Evolutionary conservation across 2,329 filamentous ascomycete species (phyloP), one percentile per base, ranked within the genome.

Genomic region (Cordyceps sp.): DNA sequence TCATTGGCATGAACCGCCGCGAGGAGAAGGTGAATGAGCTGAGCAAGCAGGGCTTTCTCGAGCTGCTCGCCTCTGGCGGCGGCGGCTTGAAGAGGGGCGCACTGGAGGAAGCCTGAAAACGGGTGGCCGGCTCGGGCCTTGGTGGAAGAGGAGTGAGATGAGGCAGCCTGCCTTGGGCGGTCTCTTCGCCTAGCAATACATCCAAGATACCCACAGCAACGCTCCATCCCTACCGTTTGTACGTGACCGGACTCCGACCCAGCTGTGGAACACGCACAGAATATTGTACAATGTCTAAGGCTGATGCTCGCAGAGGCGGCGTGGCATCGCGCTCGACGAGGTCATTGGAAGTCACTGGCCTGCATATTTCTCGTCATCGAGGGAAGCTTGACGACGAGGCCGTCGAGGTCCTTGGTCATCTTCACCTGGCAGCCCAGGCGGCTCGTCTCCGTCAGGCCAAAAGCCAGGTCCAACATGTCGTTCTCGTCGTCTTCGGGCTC

Each of bases 311-410:
- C n/a, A n/a, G n/a, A n/a, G n/a, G n/a, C n/a, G n/a, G n/a, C n/a
- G n/a, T n/a, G n/a, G n/a, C n/a, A n/a, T n/a, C n/a, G n/a, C n/a
- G n/a, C n/a, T 22, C 5, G 2, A 5, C 14, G 10, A 15, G 20
- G 27, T 36, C 14, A 31, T 45, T 64, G 61, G 46, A 98, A 98
- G 58, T 98, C 90, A 54, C 83, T 93, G 12, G 84, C 83, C 59
- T 98, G 90, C 57, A 98, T 48, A 50, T 98, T 98, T 53, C 90
- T 69, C 41, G 90, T 96, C 85, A 94, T 94, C 24, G 74, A 75
- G 10, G 90, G 90, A 47, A 98, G 58, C 54, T 73, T 80, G 21
- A 98, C 84, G 29, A 74, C 72, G 46, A 98, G 41, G 0, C 90
- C 90, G 50, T 96, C 81, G 40, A 96, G 57, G 43, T 92, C 84